Conservation (phyloP, 2,329 filamentous ascomycete genomes). For the Epichloe elymi region DNA sequence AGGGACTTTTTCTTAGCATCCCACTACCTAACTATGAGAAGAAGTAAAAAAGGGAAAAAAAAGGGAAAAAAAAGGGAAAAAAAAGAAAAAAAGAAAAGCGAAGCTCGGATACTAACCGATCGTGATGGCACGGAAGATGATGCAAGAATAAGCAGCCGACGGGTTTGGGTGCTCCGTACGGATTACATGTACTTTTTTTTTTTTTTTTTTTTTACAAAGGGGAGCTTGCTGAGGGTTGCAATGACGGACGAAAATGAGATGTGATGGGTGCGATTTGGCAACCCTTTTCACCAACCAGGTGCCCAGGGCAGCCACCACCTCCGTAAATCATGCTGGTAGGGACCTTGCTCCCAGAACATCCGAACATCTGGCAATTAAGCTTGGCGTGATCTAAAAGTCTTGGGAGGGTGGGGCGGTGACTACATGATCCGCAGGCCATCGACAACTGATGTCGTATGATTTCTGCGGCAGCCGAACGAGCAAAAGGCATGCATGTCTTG, state of each 20-base stretch:
- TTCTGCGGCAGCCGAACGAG: too few species aligned
- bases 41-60: background rate
- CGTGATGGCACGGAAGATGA: background rate
- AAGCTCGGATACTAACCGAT: constrained; percentile 1
- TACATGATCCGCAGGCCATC: too few species aligned
- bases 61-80: background rate
- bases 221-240: background rate
- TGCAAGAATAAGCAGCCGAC: background rate
- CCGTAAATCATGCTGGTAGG: background rate
- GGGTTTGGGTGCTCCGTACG: background rate
- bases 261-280: background rate
- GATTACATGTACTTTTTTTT: too few species aligned
- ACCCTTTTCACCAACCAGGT: too few species aligned
- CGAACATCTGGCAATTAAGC: background rate
- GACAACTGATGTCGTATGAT: too few species aligned
- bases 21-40: background rate
- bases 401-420: background rate
- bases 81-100: background rate
- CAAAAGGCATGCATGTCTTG: background rate
- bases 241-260: background rate
- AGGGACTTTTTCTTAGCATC: too few species aligned
- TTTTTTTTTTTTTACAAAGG: background rate
- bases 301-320: constrained; percentile 2
- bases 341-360: background rate
- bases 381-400: background rate